Evolutionary conservation across 2,329 filamentous ascomycete species (phyloP).

Genomic region (Diaporthe amygdali): DNA sequence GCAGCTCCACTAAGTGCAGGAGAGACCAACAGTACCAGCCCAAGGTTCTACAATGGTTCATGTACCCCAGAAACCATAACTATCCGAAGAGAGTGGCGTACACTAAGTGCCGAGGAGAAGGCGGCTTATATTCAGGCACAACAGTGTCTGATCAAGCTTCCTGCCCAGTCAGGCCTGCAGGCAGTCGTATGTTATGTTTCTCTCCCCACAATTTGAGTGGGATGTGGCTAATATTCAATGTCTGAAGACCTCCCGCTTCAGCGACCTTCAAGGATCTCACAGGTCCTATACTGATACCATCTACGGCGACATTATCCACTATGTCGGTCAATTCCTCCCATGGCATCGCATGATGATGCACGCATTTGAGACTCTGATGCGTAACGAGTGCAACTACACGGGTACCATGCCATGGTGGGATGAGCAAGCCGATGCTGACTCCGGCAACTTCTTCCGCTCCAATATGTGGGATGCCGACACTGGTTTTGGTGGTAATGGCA

Average conservation of each 20-base stretch:
- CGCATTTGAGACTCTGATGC: conserved; percentile 39
- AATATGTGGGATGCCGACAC: conserved; percentile 8
- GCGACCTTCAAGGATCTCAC: conserved; percentile 11
- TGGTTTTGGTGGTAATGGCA: conserved; percentile 20
- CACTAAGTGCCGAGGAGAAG: neutral
- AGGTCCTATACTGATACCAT: conserved; percentile 4
- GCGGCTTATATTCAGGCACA: neutral
- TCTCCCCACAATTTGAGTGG: neutral
- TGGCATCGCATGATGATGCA: conserved; percentile 43
- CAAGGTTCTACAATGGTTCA: conserved; percentile 11
- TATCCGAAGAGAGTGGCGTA: conserved; percentile 16
- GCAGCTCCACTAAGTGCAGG: neutral
- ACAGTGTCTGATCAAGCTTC: conserved; percentile 2
- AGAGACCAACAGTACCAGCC: neutral
- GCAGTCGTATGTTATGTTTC: neutral
- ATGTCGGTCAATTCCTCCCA: conserved; percentile 24
- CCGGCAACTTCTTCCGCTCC: conserved; percentile 10
- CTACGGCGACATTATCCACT: conserved; percentile 10
- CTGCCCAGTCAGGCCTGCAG: neutral
- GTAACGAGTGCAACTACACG: conserved; percentile 41
- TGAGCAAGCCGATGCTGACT: conserved; percentile 12
- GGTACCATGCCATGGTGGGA: conserved; percentile 29
- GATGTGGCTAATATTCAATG: neutral
- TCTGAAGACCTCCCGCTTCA: conserved; percentile 1
- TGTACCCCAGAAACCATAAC: conserved; percentile 7